Base-by-base conservation (phyloP, 2,329 filamentous ascomycete genomes). In the Talaromyces sp. region DNA sequence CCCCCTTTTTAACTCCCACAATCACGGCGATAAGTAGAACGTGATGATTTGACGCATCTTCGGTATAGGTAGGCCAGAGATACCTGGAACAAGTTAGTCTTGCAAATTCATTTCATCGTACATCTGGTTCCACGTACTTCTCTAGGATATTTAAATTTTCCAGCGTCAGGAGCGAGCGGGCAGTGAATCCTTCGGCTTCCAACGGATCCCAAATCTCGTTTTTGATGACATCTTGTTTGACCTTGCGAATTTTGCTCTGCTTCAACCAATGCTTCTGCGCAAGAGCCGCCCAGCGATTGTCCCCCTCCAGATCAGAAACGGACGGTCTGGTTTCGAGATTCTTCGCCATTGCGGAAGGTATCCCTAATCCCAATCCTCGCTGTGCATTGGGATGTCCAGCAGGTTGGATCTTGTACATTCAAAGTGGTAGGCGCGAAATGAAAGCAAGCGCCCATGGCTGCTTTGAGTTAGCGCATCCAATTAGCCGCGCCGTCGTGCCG, bases 111-210 rank as follows among this genome's bases (percentile, higher is more conserved):
- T 22, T 27, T 3, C 29, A 19, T 22, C 54, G 17, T 34, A 61
- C n/a, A 61, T 40, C 5, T 31, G 15, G 17, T 38, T 11, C 13
- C 19, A 68, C 79, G 22, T 80, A 91, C 89, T 86, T 91, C 77
- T 99, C 95, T 66, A 99, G 80, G 49, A 93, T 88, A 80, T 97
- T 95, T 71, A 98, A 80, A 71, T 93, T 94, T 79, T 99, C 95
- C 64, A 99, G 84, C 29, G 91, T 86, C 69, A 96, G 82, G 25
- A 99, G 84, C 5, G 90, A 90, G 75, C 88, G 90, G 76, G 90
- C 88, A 38, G 87, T 83, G 74, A 97, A 98, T 64, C 86, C 85
- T 63, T 93, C 91, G 69, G 89, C 88, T 78, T 97, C 93, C 71
- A 99, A 81, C 64, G 88, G 85, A 77, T 96, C 91, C 93, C 94